phyloP scores from a whole-genome alignment of 192 early-diverging fungal species.

The Diversispora epigaea region DNA sequence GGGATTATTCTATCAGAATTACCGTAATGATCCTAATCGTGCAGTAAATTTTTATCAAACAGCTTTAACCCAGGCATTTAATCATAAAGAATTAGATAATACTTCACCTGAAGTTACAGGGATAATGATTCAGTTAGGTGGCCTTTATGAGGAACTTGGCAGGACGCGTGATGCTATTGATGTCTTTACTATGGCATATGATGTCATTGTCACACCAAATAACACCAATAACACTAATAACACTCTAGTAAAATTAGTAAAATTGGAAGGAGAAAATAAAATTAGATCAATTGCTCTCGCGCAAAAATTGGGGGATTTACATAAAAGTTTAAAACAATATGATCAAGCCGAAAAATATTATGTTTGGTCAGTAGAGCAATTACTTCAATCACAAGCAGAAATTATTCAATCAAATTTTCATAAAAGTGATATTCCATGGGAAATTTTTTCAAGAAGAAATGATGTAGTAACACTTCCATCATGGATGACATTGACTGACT shows the following conservation, averaged over 20 bases:
- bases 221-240: background rate
- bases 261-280: slow-evolving; percentile 41
- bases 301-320: slow-evolving; percentile 58
- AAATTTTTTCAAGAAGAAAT: slow-evolving; percentile 39
- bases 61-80: slow-evolving; percentile 47
- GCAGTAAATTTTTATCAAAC: slow-evolving; percentile 48
- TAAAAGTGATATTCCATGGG: slow-evolving; percentile 28
- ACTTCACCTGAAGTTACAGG: slow-evolving; percentile 54
- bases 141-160: slow-evolving; percentile 48
- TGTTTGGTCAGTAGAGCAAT: slow-evolving; percentile 57
- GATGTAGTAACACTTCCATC: slow-evolving; percentile 51
- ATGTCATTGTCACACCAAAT: slow-evolving; percentile 34
- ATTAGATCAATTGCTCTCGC: slow-evolving; percentile 51
- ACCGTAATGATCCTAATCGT: slow-evolving; percentile 44
- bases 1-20: slow-evolving; percentile 57
- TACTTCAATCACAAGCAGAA: slow-evolving; percentile 38
- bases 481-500: slow-evolving; percentile 55
- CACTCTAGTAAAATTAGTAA: background rate
- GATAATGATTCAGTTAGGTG: slow-evolving; percentile 59
- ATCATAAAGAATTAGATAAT: slow-evolving; percentile 42
- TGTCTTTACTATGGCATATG: slow-evolving; percentile 47
- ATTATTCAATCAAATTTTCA: slow-evolving; percentile 1
- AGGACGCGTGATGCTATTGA: slow-evolving; percentile 47
- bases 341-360: slow-evolving; percentile 56
- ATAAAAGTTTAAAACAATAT: slow-evolving; percentile 42